Conservation (phyloP, 1,284 basidiomycete species). For the Schizophyllum commune region DNA sequence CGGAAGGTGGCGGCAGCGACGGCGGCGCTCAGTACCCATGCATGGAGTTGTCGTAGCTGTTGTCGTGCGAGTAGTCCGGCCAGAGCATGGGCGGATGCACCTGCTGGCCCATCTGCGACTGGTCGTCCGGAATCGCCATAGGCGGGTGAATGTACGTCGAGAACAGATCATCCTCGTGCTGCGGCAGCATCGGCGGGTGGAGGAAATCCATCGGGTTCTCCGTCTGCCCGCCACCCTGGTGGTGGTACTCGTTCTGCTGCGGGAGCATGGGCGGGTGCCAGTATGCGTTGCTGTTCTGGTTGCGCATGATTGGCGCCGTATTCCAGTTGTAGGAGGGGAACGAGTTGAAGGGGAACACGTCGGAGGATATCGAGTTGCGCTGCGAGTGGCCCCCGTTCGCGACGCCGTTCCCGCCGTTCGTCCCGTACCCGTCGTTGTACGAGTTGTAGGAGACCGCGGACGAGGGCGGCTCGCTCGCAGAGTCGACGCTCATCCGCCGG, state of each 20-base stretch:
- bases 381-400: constrained; percentile 22
- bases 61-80: neutral
- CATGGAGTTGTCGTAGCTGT: constrained; percentile 2
- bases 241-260: constrained; percentile 32
- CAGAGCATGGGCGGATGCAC: constrained; percentile 2
- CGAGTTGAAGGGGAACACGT: constrained; percentile 36
- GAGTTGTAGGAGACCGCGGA: constrained; percentile 50
- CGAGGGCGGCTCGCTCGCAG: constrained; percentile 55
- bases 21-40: neutral
- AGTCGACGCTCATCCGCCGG: constrained; percentile 66
- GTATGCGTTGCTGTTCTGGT: constrained; percentile 41
- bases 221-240: too few species aligned
- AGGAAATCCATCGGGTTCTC: constrained; percentile 39
- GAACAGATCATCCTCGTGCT: constrained; percentile 46
- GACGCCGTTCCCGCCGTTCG: constrained; percentile 25
- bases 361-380: constrained; percentile 56
- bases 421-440: constrained; percentile 36
- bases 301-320: constrained; percentile 40
- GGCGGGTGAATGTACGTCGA: constrained; percentile 51
- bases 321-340: constrained; percentile 12
- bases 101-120: too few species aligned
- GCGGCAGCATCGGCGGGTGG: constrained; percentile 38
- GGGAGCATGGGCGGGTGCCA: constrained; percentile 71
- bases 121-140: neutral
- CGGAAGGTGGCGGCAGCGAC: neutral